phyloP scores from a whole-genome alignment of 768 basidiomycete genomes.

The Scleroderma bovista region DNA sequence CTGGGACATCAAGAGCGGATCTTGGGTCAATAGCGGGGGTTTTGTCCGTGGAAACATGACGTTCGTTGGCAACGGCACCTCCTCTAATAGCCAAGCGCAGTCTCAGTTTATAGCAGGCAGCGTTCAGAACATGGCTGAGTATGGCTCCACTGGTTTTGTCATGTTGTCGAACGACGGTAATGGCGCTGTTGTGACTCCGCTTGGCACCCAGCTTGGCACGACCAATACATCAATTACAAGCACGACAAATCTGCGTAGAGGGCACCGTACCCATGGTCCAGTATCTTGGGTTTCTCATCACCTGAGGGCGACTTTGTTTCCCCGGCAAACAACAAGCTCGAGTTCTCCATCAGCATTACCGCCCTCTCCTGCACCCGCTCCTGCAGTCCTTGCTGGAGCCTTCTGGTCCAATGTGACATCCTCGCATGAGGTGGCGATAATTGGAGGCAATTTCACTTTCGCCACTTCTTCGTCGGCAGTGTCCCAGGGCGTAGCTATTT shows the following conservation, averaged over 20 bases:
- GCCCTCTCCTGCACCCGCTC: conserved; percentile 52
- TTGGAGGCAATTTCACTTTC: conserved; percentile 90
- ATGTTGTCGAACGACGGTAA: conserved; percentile 65
- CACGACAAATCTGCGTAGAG: conserved; percentile 34
- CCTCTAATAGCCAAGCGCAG: conserved; percentile 32
- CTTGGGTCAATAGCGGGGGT: conserved; percentile 74
- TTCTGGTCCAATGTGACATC: conserved; percentile 86
- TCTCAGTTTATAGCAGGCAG: conserved; percentile 69
- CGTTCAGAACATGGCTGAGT: conserved; percentile 48
- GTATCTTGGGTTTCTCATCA: conserved; percentile 47
- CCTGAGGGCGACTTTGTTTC: conserved; percentile 36
- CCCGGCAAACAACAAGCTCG: conserved; percentile 47
- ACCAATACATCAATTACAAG: conserved; percentile 29
- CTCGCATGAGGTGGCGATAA: conserved; percentile 59
- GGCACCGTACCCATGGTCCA: conserved; percentile 30
- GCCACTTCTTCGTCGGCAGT: conserved; percentile 32
- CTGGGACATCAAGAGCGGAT: conserved; percentile 56
- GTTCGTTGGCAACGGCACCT: conserved; percentile 63
- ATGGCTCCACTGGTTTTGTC: conserved; percentile 77
- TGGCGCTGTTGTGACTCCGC: conserved; percentile 55
- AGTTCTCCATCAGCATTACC: conserved; percentile 49
- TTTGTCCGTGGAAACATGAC: conserved; percentile 68
- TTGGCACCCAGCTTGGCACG: conserved; percentile 51
- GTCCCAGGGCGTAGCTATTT: conserved; percentile 62
- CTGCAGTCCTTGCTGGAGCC: conserved; percentile 77